Percentiles rank a stretch among this genome's conserved stretches.
phyloP scores from a whole-genome alignment of 768 basidiomycete genomes.

The Lactarius indigo region DNA sequence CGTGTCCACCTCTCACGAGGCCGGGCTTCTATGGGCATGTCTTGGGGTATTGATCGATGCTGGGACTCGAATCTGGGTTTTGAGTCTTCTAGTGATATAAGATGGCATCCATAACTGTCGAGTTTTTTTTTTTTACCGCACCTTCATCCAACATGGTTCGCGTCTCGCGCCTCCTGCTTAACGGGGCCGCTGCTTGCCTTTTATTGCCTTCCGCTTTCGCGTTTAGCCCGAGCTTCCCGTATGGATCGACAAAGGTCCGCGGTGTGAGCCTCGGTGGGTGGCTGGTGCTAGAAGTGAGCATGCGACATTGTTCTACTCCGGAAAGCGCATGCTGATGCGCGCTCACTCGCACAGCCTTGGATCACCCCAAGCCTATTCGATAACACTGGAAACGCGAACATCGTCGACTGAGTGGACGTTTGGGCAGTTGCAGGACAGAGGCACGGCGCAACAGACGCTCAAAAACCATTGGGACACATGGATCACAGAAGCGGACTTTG shows the following conservation, averaged over 20 bases:
- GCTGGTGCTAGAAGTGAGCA: constrained; percentile 49
- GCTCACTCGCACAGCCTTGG: constrained; percentile 50
- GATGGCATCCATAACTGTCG: not conserved
- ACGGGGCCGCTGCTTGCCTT: not conserved
- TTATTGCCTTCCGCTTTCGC: not conserved
- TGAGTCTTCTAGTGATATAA: not conserved
- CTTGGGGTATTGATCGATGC: too few relatives aligned
- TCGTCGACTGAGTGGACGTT: constrained; percentile 82
- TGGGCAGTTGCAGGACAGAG: constrained; percentile 52
- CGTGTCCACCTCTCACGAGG: not conserved
- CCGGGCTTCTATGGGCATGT: not conserved
- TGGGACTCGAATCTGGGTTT: not conserved
- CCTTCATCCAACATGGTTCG: constrained; percentile 1
- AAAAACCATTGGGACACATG: constrained; percentile 75
- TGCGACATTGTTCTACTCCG: not conserved
- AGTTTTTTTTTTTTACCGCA: not conserved
- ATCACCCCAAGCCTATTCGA: constrained; percentile 77
- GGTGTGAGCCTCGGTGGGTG: constrained; percentile 80
- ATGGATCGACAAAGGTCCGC: constrained; percentile 69
- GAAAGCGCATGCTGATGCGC: not conserved
- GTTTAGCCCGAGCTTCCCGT: constrained; percentile 60
- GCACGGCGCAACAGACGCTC: constrained; percentile 48
- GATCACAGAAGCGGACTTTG: constrained; percentile 82
- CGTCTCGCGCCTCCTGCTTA: not conserved
- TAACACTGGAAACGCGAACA: constrained; percentile 52